phyloP scores from a whole-genome alignment of 2,329 filamentous ascomycete genomes.

The Stachybotrys chlorohalonatus region DNA sequence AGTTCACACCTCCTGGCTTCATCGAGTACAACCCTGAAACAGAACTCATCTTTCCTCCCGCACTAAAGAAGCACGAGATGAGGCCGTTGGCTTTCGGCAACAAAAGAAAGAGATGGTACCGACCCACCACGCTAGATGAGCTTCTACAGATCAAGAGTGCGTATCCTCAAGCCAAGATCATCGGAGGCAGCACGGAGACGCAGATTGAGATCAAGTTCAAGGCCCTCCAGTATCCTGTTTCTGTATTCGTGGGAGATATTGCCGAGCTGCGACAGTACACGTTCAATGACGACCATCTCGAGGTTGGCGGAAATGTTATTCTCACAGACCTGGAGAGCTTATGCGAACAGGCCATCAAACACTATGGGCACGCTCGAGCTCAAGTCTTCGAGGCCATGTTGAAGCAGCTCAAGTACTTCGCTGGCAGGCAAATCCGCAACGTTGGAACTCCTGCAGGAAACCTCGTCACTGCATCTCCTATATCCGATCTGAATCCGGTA shows the following conservation, averaged over 20 bases:
- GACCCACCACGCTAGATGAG: slow-evolving; percentile 78
- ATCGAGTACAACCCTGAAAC: slow-evolving; percentile 93
- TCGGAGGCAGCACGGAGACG: slow-evolving; percentile 92
- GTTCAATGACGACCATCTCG: slow-evolving; percentile 72
- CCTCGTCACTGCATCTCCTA: slow-evolving; percentile 86
- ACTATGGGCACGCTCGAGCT: slow-evolving; percentile 61
- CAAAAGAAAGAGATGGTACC: slow-evolving; percentile 88
- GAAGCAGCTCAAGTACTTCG: slow-evolving; percentile 92
- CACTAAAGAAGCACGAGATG: slow-evolving; percentile 73
- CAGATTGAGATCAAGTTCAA: slow-evolving; percentile 99
- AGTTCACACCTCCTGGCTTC: slow-evolving; percentile 80
- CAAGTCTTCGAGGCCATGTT: slow-evolving; percentile 87
- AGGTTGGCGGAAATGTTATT: slow-evolving; percentile 87
- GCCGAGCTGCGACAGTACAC: slow-evolving; percentile 75
- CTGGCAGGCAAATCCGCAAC: slow-evolving; percentile 89
- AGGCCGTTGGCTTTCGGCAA: slow-evolving; percentile 83
- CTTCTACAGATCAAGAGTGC: slow-evolving; percentile 84
- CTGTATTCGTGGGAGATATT: slow-evolving; percentile 90
- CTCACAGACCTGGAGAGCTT: slow-evolving; percentile 86
- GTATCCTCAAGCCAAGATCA: slow-evolving; percentile 82
- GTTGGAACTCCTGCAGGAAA: slow-evolving; percentile 97
- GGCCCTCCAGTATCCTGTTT: slow-evolving; percentile 79
- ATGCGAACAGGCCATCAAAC: slow-evolving; percentile 66
- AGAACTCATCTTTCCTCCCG: slow-evolving; percentile 87
- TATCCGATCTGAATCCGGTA: slow-evolving; percentile 92